A percentile compares a stretch with the other conserved stretches of the same genome.
These are phyloP conservation scores for Trapa incisa DNA, from an alignment of 345 rosid species.

Conservation along the genomic window DNA sequence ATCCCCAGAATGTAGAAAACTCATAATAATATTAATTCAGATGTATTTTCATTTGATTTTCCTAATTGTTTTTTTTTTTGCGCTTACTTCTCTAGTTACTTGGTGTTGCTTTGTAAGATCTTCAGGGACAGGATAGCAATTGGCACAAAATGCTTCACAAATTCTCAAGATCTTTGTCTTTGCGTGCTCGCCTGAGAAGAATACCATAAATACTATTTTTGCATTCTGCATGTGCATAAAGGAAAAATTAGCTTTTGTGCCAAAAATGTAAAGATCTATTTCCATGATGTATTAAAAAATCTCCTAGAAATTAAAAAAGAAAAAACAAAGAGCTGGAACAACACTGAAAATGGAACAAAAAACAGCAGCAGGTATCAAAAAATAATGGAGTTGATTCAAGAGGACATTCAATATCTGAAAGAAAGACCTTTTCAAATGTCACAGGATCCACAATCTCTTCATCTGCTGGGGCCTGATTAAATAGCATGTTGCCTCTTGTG, in stretches of 20 bases:
- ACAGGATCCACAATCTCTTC: constrained; percentile 89
- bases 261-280: neutral
- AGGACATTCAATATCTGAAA: constrained; percentile 7
- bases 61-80: too few species aligned
- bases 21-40: too few species aligned
- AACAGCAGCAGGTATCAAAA: too few species aligned
- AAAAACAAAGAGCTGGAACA: neutral
- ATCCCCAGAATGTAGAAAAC: neutral
- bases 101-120: constrained; percentile 81
- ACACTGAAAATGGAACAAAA: neutral
- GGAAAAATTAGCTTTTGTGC: neutral
- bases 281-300: neutral
- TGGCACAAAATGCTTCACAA: constrained; percentile 95
- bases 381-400: neutral
- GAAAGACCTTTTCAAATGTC: constrained; percentile 64
- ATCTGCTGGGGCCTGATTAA: constrained; percentile 74
- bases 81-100: constrained; percentile 79
- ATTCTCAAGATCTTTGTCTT: constrained; percentile 70
- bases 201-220: constrained; percentile 79
- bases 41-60: neutral
- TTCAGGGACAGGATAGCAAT: constrained; percentile 92
- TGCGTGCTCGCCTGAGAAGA: constrained; percentile 97
- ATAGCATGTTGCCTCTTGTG: constrained; percentile 98
- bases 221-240: constrained; percentile 43
- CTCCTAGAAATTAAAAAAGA: neutral